Conservation (phyloP, 805 yeast species). For the Scheffersomyces coipomensis region DNA sequence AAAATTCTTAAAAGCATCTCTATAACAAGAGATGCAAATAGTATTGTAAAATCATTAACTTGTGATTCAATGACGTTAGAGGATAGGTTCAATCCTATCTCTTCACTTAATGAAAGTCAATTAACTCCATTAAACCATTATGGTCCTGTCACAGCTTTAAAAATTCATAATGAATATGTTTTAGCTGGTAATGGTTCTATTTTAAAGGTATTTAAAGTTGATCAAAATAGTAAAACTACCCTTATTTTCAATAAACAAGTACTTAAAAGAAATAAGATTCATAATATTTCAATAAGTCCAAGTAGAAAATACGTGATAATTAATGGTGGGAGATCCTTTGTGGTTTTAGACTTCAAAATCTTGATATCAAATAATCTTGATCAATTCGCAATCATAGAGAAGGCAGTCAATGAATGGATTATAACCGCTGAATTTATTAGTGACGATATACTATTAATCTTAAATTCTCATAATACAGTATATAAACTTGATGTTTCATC, state of each 20-base stretch:
- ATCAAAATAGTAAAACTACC: slow-evolving; percentile 18
- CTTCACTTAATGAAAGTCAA: slow-evolving; percentile 10
- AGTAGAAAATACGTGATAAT: slow-evolving; percentile 33
- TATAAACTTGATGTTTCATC: slow-evolving; percentile 31
- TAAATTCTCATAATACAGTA: slow-evolving; percentile 80
- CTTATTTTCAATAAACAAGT: slow-evolving; percentile 42
- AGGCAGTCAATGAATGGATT: slow-evolving; percentile 77
- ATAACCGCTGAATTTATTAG: slow-evolving; percentile 53
- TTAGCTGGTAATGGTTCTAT: slow-evolving; percentile 73
- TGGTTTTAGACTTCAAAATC: slow-evolving; percentile 35
- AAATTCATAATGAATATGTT: slow-evolving; percentile 35
- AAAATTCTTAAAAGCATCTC: too few relatives aligned
- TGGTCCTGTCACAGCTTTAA: slow-evolving; percentile 74
- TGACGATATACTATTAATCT: slow-evolving; percentile 39
- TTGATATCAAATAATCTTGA: slow-evolving; percentile 15
- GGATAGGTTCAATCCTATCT: slow-evolving; percentile 5
- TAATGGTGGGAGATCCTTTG: slow-evolving; percentile 75
- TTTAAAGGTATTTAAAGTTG: slow-evolving; percentile 53
- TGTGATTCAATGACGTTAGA: background rate
- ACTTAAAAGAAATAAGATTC: slow-evolving; percentile 76
- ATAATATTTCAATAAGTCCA: slow-evolving; percentile 54
- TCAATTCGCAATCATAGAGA: slow-evolving; percentile 32
- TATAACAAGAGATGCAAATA: too few relatives aligned
- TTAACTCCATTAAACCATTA: slow-evolving; percentile 32
- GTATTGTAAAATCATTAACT: too few relatives aligned